phyloP scores from a whole-genome alignment of 352 stramenopile species.

The Stramenopiles sp. region DNA sequence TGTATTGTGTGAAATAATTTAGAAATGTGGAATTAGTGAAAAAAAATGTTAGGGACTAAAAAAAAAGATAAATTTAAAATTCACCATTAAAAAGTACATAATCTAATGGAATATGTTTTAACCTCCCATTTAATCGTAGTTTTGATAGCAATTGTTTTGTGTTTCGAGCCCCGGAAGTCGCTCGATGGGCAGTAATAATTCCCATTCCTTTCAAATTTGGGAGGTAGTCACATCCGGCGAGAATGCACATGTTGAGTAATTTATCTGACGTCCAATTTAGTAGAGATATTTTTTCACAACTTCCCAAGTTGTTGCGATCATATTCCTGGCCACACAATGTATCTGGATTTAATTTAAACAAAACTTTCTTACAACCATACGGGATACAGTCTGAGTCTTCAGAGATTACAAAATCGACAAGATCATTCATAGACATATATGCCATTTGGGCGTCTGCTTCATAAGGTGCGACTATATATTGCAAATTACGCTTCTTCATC shows the following conservation, averaged over 20 bases:
- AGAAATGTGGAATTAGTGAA: no score
- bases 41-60: no score
- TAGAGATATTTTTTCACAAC: neutral
- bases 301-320: neutral
- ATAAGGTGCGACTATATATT: conserved; percentile 77
- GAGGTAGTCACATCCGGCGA: conserved; percentile 50
- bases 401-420: conserved; percentile 68
- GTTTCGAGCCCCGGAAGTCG: conserved; percentile 23
- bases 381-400: conserved; percentile 77
- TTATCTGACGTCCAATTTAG: conserved; percentile 7
- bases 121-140: conserved; percentile 1
- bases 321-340: conserved; percentile 15
- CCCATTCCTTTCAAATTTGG: conserved; percentile 28
- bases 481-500: conserved; percentile 21
- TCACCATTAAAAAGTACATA: no score
- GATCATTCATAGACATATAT: conserved; percentile 33
- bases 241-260: conserved; percentile 27
- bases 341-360: conserved; percentile 65
- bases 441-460: conserved; percentile 88
- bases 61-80: no score
- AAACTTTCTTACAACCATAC: conserved; percentile 48
- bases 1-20: conserved; percentile 16
- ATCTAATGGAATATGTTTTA: neutral
- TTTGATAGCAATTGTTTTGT: conserved; percentile 20
- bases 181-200: conserved; percentile 34